phyloP scores from a whole-genome alignment of 306 rosid genomes.

The Gynostemma pentaphyllum region DNA sequence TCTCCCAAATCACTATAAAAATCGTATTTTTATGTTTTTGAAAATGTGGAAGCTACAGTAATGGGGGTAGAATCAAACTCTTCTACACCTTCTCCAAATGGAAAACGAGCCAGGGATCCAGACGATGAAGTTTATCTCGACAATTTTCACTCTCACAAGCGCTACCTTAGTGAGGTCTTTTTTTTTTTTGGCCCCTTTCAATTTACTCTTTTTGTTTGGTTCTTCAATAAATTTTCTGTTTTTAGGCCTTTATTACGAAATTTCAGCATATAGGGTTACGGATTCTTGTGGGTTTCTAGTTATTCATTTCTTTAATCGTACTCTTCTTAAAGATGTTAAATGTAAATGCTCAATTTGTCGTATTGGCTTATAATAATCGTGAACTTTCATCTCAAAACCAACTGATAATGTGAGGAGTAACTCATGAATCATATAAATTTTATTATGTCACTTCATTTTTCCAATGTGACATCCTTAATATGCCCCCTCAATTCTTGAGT shows the following conservation, averaged over 20 bases:
- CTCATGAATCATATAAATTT: too few relatives aligned
- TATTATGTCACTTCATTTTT: too few relatives aligned
- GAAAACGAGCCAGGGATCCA: conserved; percentile 82
- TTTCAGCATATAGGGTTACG: background rate
- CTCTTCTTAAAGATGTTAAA: too few relatives aligned
- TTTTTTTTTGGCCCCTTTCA: background rate
- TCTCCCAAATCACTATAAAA: background rate
- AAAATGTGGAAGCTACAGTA: background rate
- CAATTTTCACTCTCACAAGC: conserved; percentile 91
- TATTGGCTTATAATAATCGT: too few relatives aligned
- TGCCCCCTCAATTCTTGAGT: too few relatives aligned
- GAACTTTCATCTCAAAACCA: too few relatives aligned
- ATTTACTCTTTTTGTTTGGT: background rate
- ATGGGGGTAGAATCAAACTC: conserved; percentile 73
- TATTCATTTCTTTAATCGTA: too few relatives aligned
- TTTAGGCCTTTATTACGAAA: background rate
- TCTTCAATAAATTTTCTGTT: background rate
- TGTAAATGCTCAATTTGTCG: too few relatives aligned
- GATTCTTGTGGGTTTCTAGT: background rate
- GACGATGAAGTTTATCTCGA: conserved; percentile 94
- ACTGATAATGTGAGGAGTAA: too few relatives aligned
- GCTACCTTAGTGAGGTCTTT: conserved; percentile 90
- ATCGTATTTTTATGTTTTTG: background rate
- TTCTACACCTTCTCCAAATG: conserved; percentile 40
- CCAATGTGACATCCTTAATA: too few relatives aligned